Evolutionary conservation across 2,329 filamentous ascomycete species (phyloP).

Genomic region (Colletotrichum filicis): DNA sequence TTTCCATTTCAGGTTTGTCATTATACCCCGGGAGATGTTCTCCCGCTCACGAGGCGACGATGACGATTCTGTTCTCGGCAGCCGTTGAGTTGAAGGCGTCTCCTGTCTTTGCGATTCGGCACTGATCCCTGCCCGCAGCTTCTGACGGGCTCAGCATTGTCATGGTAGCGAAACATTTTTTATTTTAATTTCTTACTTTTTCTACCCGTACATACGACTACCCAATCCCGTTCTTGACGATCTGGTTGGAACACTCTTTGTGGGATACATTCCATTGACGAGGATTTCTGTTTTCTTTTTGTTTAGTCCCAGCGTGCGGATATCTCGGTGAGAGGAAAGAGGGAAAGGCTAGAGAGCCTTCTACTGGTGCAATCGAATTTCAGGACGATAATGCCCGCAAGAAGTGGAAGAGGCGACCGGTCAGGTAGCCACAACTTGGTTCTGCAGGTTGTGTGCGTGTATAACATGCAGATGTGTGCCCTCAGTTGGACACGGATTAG

Average conservation of each 20-base stretch:
- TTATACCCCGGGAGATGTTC: conserved; percentile 33
- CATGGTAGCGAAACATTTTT: conserved; percentile 18
- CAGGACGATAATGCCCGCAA: neutral
- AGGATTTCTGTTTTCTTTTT: conserved; percentile 18
- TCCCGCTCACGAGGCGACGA: conserved; percentile 25
- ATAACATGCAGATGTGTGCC: conserved; percentile 4
- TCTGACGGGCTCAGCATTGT: conserved; percentile 23
- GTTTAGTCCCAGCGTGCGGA: neutral
- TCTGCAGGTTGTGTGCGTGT: conserved; percentile 12
- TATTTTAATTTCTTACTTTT: neutral
- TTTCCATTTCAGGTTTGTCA: conserved; percentile 34
- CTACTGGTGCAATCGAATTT: neutral
- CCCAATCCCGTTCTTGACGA: conserved; percentile 8
- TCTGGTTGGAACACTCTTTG: conserved; percentile 12
- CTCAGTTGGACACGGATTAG: neutral
- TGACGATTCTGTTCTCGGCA: conserved; percentile 28
- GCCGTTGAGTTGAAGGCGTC: conserved; percentile 25
- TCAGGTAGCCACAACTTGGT: neutral
- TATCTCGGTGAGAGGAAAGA: neutral
- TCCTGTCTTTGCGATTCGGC: conserved; percentile 23
- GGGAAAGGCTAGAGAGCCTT: neutral
- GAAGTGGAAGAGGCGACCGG: neutral
- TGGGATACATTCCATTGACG: conserved; percentile 19
- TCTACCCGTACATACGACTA: neutral
- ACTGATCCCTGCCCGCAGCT: conserved; percentile 9